Base-by-base conservation (phyloP, 768 basidiomycete species). In the Termitomyces sp. region DNA sequence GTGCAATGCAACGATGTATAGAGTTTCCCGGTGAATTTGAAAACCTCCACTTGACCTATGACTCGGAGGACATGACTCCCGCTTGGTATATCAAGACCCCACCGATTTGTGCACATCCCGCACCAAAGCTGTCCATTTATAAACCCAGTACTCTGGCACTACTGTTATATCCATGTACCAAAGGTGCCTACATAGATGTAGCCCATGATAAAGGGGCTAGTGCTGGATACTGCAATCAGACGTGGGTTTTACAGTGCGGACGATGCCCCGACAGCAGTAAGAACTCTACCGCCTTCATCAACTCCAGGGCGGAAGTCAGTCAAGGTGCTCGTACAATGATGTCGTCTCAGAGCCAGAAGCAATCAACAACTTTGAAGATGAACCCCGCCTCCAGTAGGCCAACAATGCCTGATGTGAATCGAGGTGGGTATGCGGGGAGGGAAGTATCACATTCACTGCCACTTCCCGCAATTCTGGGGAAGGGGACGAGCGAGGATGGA, bases 211-310 rank as follows among this genome's bases (percentile, higher is more conserved):
- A 70, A 77, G 31, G 73, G 70, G 20, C 18, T 41, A 10, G 24
- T 22, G 8, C 72, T 74, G 3, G 75, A 75, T 44, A 74, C 68
- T n/a, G 76, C 74, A 7, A 69, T 70, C 5, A 66, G 69, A 42
- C 70, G 69, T 18, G 74, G 72, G 54, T 65, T 66, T 34, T 77
- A 74, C 45, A 69, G 64, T 4, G 67, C 71, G 16, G 72, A 70
- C 10, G 77, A 80, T 55, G 1, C 83, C 88, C 18, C 91, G 90
- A 1, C 85, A 90, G 62, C 85, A 90, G 62, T 85, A 75, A 66
- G 88, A 91, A 68, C 68, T 93, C 36, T 93, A 90, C 70, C 90
- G 90, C 65, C 75, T 93, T 39, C 77, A 85, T 50, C 82, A 89
- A 66, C 84, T 83, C 57, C 81, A 80, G 2, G 69, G 72, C 16